Percentiles rank a stretch among this genome's conserved stretches.
phyloP scores from a whole-genome alignment of 345 rosid species.

The Eucalyptus erythrocorys region DNA sequence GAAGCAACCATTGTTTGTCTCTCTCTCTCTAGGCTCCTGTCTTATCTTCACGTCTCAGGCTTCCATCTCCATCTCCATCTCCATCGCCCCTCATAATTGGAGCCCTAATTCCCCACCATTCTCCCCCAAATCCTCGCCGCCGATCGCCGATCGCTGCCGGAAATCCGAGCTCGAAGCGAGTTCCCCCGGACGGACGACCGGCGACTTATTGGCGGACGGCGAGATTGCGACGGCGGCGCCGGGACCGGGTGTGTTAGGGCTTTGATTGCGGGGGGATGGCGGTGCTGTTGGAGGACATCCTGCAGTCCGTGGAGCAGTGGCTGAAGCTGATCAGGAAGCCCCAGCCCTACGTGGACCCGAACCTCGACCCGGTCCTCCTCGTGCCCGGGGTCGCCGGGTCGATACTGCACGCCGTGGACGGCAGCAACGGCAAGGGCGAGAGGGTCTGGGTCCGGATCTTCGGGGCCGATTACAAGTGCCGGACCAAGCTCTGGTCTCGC shows the following conservation, averaged over 20 bases:
- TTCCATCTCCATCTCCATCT: not conserved
- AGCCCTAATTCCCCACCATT: not conserved
- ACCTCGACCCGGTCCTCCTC: conserved; percentile 80
- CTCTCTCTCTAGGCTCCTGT: not conserved
- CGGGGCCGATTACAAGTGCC: conserved; percentile 58
- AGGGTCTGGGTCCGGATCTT: conserved; percentile 89
- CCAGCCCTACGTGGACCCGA: conserved; percentile 62
- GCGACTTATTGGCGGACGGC: not conserved
- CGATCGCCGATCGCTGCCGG: not conserved
- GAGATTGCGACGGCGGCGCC: not conserved
- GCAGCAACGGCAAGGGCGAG: conserved; percentile 41
- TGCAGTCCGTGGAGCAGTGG: conserved; percentile 64
- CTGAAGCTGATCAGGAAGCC: conserved; percentile 38
- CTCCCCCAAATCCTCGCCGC: not conserved
- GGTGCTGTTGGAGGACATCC: conserved; percentile 54
- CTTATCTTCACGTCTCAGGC: not conserved
- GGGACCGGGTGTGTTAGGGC: not conserved
- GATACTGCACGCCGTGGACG: conserved; percentile 64
- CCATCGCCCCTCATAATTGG: not conserved
- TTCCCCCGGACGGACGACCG: not conserved
- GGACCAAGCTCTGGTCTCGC: conserved; percentile 91
- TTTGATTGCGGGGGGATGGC: conserved; percentile 22
- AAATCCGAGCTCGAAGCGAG: not conserved
- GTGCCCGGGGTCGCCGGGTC: conserved; percentile 95
- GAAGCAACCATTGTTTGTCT: not conserved